Percentiles rank a stretch among this genome's conserved stretches.
Evolutionary conservation across 305 asterid genomes (phyloP).

Genomic region (Fraxinus floribunda): DNA sequence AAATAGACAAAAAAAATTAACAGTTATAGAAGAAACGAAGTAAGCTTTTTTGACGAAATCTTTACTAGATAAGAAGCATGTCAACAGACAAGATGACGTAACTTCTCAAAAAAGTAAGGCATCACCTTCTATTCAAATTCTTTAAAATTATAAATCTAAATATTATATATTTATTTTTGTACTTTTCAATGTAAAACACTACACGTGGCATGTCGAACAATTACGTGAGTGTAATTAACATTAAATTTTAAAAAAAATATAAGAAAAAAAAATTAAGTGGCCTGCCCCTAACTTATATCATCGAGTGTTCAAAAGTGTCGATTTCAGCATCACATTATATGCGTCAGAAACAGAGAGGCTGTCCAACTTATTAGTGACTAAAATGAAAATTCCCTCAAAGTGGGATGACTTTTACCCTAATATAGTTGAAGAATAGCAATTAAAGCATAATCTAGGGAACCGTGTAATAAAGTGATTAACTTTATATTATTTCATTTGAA

Average conservation of each 20-base stretch:
- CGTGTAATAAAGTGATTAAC: slow-evolving; percentile 22
- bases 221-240: background rate
- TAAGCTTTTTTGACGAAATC: background rate
- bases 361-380: background rate
- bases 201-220: background rate
- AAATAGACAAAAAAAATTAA: background rate
- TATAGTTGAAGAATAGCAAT: background rate
- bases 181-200: background rate
- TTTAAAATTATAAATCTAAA: background rate
- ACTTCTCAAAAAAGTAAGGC: background rate
- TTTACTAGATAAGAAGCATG: background rate
- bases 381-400: slow-evolving; percentile 26
- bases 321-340: background rate
- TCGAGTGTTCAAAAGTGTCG: background rate
- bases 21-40: background rate
- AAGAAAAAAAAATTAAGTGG: background rate
- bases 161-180: background rate
- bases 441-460: slow-evolving; percentile 19
- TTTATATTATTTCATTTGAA: slow-evolving; percentile 1
- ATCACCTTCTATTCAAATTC: background rate
- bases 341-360: background rate
- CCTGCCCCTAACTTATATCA: background rate
- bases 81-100: background rate
- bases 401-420: background rate
- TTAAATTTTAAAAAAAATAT: background rate